Base-by-base conservation (phyloP, 192 early-diverging fungal genomes). In the Backusella circina region DNA sequence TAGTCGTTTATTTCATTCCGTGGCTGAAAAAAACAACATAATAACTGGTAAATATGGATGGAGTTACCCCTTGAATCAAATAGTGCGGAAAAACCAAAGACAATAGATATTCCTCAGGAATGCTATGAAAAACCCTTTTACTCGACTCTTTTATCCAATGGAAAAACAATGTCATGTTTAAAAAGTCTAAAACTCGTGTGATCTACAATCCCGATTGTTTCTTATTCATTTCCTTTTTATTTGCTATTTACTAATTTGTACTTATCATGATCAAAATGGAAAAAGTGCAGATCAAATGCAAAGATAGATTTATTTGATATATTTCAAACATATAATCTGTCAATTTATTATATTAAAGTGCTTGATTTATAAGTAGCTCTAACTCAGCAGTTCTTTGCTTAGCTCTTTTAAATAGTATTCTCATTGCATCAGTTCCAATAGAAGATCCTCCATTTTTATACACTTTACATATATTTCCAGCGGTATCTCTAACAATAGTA, bases 401-500 rank as follows among this genome's bases (percentile, higher is more conserved):
- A 61, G 54, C 54, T 61, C 23, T 61, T 61, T 61, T 23, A 28
- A 61, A 61, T 61, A 61, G 13, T 28, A 28, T 23, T 61, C 9
- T 61, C 54, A 61, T 61, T 28, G 54, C 31, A 6, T 81, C 74
- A 18, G 78, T 64, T 33, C 82, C 74, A 66, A 89, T 72, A 1
- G 83, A 74, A 3, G 80, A 66, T 15, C 89, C 91, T 8, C 89
- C 92, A n/a, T 80, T 81, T 67, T 92, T 92, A 51, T 82, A 82
- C 70, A 88, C 65, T 76, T 83, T 67, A 66, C 86, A 86, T 65
- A 92, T 35, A 33, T 80, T 73, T n/a, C 89, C 90, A 0, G 76
- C 44, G 67, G 88, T 85, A 71, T 93, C 92, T 13, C 90, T 67
- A 10, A 90, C 85, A 1, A 93, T 67, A 0, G 88, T 89, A 8